Conservation (phyloP, 148 eudicot species). For the Euryodendron excelsum region DNA sequence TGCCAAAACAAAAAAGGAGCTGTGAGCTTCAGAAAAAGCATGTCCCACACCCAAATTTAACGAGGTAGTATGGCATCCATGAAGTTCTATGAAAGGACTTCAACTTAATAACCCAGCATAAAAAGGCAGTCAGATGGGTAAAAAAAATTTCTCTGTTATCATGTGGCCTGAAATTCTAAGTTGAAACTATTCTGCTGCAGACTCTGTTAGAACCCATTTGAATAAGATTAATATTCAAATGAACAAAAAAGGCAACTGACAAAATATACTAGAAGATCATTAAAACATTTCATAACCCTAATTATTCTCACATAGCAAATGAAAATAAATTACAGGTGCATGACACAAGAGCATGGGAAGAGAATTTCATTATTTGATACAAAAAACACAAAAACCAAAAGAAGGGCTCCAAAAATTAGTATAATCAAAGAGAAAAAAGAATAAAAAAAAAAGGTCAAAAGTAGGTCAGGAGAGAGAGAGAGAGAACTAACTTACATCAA, state of each 20-base stretch:
- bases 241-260: not conserved
- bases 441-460: not conserved
- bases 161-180: not conserved
- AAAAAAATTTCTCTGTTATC: not conserved
- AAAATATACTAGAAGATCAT: not conserved
- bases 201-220: not conserved
- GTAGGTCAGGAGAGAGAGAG: not conserved
- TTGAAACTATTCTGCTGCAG: not conserved
- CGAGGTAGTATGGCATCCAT: not conserved
- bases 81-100: not conserved
- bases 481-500: constrained; percentile 56
- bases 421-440: not conserved
- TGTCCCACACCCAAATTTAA: not conserved
- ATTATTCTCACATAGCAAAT: not conserved
- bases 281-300: not conserved
- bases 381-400: not conserved
- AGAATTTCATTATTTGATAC: not conserved
- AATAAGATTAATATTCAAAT: not conserved
- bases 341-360: not conserved
- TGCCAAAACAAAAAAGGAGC: not conserved
- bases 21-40: not conserved
- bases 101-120: not conserved
- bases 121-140: no score
- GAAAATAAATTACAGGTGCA: not conserved
- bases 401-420: not conserved